Evolutionary conservation across 2,329 filamentous ascomycete genomes (phyloP).

Genomic region (Fusarium avenaceum): DNA sequence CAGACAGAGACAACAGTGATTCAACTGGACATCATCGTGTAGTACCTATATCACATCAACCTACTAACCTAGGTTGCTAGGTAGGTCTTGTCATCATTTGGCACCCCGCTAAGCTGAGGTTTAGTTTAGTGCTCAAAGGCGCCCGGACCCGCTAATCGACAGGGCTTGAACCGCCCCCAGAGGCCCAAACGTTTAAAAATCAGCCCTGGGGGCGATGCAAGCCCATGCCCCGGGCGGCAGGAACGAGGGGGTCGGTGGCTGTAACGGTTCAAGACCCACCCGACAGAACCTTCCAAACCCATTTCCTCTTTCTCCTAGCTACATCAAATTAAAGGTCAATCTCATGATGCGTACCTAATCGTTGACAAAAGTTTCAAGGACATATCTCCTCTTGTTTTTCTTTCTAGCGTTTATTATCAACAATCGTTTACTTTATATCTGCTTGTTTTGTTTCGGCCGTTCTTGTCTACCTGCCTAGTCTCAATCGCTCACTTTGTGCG

Average conservation of each 20-base stretch:
- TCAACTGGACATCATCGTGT: not conserved
- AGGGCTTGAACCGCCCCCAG: constrained; percentile 20
- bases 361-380: constrained; percentile 22
- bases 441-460: constrained; percentile 23
- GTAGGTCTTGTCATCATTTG: too few relatives aligned
- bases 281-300: constrained; percentile 1
- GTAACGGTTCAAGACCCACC: constrained; percentile 24
- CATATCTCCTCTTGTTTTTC: not conserved
- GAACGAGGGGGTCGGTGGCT: constrained; percentile 13
- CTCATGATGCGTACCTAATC: constrained; percentile 25
- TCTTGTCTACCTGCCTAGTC: constrained; percentile 22
- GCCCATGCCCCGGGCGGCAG: constrained; percentile 2
- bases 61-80: too few relatives aligned
- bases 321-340: constrained; percentile 27
- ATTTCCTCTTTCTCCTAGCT: constrained; percentile 27
- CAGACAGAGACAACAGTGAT: too few relatives aligned
- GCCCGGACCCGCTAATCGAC: constrained; percentile 4
- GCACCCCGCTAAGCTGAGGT: too few relatives aligned
- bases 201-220: constrained; percentile 9
- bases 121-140: too few relatives aligned
- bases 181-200: constrained; percentile 22
- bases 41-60: too few relatives aligned
- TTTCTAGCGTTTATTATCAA: constrained; percentile 2
- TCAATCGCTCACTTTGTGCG: not conserved
- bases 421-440: constrained; percentile 11